These are phyloP conservation scores for Deakozyma indianensis DNA, from an alignment of 805 yeast genomes.

Conservation along the genomic window DNA sequence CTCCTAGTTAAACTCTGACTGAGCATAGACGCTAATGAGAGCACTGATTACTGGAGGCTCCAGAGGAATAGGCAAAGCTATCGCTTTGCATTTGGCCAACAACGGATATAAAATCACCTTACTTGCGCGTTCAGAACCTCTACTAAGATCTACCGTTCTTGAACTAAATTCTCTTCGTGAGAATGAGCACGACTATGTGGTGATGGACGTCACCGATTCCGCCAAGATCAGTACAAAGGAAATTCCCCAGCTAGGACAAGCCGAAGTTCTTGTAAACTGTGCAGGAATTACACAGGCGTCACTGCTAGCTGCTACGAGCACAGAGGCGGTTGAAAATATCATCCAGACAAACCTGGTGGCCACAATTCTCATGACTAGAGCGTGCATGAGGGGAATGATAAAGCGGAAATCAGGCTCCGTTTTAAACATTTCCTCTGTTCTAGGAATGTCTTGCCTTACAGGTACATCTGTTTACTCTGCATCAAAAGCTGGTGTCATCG, in stretches of 20 bases:
- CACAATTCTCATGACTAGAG: conserved; percentile 44
- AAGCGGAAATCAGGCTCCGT: conserved; percentile 25
- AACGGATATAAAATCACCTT: conserved; percentile 40
- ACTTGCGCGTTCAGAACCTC: conserved; percentile 31
- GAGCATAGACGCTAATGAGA: conserved; percentile 4
- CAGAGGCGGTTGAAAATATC: conserved; percentile 29
- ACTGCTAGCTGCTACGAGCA: conserved; percentile 31
- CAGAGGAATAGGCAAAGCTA: conserved; percentile 46
- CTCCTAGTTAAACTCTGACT: too few species aligned
- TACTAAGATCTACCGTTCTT: conserved; percentile 19
- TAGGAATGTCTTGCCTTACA: conserved; percentile 24
- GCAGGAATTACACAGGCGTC: conserved; percentile 48
- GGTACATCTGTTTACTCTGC: conserved; percentile 61
- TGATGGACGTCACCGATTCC: conserved; percentile 8
- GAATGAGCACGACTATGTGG: conserved; percentile 9
- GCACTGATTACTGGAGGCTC: conserved; percentile 50
- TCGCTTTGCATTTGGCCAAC: conserved; percentile 35
- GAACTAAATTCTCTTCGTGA: conserved; percentile 5
- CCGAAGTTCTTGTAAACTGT: conserved; percentile 37
- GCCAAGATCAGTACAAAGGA: conserved; percentile 1
- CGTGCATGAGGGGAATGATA: conserved; percentile 39
- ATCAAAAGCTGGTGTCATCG: conserved; percentile 54
- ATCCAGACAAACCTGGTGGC: conserved; percentile 43
- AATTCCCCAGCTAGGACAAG: conserved; percentile 4
- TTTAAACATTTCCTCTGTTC: conserved; percentile 52